Percentiles rank a stretch among this genome's conserved stretches.
phyloP scores from a whole-genome alignment of 768 basidiomycete genomes.

The Roridomyces roridus region DNA sequence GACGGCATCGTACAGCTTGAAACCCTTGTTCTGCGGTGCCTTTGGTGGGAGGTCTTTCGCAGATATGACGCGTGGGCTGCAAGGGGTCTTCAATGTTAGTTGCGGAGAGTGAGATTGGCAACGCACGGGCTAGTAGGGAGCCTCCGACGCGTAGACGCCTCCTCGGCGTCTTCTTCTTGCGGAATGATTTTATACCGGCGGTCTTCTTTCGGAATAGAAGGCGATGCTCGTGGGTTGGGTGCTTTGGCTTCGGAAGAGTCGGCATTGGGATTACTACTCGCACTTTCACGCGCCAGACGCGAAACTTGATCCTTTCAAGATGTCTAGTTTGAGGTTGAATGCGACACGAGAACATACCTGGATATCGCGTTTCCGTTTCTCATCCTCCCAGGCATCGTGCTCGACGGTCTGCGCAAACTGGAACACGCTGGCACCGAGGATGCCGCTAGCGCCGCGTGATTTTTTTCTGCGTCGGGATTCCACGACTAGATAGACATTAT shows the following conservation, averaged over 20 bases:
- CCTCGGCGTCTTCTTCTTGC: constrained; percentile 31
- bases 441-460: constrained; percentile 56
- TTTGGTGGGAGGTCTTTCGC: constrained; percentile 51
- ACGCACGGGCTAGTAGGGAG: constrained; percentile 50
- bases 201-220: constrained; percentile 38
- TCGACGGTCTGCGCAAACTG: constrained; percentile 86
- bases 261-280: constrained; percentile 25
- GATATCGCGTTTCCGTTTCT: constrained; percentile 58
- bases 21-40: constrained; percentile 39
- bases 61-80: constrained; percentile 63
- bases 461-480: constrained; percentile 73
- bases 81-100: not conserved
- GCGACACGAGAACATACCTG: constrained; percentile 56
- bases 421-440: constrained; percentile 69
- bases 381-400: constrained; percentile 69
- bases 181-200: constrained; percentile 61
- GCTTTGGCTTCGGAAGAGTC: constrained; percentile 21
- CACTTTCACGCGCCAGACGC: constrained; percentile 50
- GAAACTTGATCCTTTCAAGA: constrained; percentile 60
- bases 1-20: constrained; percentile 79
- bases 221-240: constrained; percentile 24
- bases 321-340: not conserved
- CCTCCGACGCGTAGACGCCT: constrained; percentile 31
- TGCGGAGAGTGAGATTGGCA: too few species aligned
- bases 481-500: constrained; percentile 55